phyloP scores from a whole-genome alignment of 768 basidiomycete species.

The Boletus vinaceobasis region DNA sequence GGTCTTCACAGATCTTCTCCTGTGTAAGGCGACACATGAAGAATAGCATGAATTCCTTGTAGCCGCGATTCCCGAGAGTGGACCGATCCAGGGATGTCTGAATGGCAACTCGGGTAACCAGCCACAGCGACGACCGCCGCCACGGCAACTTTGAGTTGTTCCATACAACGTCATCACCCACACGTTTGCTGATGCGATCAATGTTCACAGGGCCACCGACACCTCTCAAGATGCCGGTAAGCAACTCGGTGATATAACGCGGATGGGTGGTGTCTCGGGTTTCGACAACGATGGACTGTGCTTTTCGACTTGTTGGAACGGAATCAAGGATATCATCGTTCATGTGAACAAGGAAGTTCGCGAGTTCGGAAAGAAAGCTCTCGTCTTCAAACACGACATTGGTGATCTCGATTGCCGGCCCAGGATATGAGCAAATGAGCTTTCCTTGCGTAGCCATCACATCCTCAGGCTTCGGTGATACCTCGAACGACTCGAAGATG shows the following conservation, averaged over 20 bases:
- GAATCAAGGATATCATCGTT: background rate
- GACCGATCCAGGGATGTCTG: slow-evolving; percentile 28
- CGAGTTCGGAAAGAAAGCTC: slow-evolving; percentile 35
- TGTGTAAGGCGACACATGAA: slow-evolving; percentile 25
- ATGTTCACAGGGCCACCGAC: slow-evolving; percentile 31
- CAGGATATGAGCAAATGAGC: slow-evolving; percentile 45
- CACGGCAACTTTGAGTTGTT: slow-evolving; percentile 23
- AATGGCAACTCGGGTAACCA: slow-evolving; percentile 30
- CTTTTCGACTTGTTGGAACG: slow-evolving; percentile 37
- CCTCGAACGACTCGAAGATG: slow-evolving; percentile 36
- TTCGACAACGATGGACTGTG: slow-evolving; percentile 34
- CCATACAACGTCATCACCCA: slow-evolving; percentile 31
- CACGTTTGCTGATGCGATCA: slow-evolving; percentile 6
- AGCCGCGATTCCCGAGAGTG: slow-evolving; percentile 18
- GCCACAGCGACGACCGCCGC: slow-evolving; percentile 37
- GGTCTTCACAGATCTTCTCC: background rate
- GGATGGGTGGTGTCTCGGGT: slow-evolving; percentile 40
- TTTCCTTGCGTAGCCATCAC: slow-evolving; percentile 42
- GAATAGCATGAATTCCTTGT: slow-evolving; percentile 49
- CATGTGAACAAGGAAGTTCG: slow-evolving; percentile 32
- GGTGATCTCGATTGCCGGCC: slow-evolving; percentile 40
- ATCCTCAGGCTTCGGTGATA: slow-evolving; percentile 32
- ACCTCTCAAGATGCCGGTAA: slow-evolving; percentile 45
- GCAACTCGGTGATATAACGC: slow-evolving; percentile 47
- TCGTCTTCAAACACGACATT: slow-evolving; percentile 25